Conservation (phyloP, 345 rosid genomes). For the Physaria fendleri region DNA sequence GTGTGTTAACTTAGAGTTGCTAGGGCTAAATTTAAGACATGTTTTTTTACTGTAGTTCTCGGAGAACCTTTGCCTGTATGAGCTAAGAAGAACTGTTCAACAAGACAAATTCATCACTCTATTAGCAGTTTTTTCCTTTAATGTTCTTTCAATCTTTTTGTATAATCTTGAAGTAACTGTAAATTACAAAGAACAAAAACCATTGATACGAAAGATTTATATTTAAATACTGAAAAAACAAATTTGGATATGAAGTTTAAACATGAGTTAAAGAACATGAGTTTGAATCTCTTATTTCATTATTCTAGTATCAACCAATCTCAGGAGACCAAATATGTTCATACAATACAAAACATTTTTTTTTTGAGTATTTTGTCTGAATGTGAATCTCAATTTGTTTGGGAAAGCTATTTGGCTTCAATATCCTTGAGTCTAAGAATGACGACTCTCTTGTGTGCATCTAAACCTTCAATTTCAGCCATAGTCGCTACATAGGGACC, state of each 20-base stretch:
- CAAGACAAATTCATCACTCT: not conserved
- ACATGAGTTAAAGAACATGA: too few species aligned
- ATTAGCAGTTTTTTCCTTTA: not conserved
- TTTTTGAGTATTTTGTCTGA: not conserved
- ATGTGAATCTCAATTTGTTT: constrained; percentile 24
- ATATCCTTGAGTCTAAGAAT: constrained; percentile 75
- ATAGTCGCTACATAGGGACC: constrained; percentile 80
- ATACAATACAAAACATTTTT: not conserved
- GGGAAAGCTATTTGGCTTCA: constrained; percentile 48
- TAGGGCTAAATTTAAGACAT: not conserved
- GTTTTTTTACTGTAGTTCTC: constrained; percentile 42
- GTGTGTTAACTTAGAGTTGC: constrained; percentile 7
- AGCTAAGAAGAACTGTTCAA: constrained; percentile 20
- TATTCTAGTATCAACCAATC: not conserved
- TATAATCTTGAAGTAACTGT: not conserved
- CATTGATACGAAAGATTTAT: not conserved
- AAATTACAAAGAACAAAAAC: not conserved
- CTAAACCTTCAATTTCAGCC: constrained; percentile 88
- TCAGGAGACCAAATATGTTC: not conserved
- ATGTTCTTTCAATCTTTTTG: not conserved
- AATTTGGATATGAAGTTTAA: too few species aligned
- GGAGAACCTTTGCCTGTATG: constrained; percentile 81
- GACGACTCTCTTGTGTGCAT: constrained; percentile 90
- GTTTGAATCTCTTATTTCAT: not conserved
- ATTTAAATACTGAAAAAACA: not conserved